Evolutionary conservation across 768 basidiomycete species (phyloP), one percentile per base, ranked within the genome.

Genomic region (Trametes cubensis): DNA sequence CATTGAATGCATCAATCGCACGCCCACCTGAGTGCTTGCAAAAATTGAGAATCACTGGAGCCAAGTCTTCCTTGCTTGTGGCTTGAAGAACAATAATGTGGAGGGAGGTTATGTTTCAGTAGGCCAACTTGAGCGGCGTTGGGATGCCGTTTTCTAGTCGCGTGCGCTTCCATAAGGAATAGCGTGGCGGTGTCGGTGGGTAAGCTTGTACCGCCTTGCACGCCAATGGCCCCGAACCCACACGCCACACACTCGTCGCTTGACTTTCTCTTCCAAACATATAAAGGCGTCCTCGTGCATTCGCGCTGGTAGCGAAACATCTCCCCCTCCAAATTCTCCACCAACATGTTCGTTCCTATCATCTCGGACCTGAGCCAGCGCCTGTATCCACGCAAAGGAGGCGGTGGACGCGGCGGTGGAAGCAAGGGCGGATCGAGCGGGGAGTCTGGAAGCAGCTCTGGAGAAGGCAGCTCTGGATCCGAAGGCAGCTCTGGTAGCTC

Each of bases 351-450:
- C 60, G 60, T 71, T 30, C 68, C 69, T 10, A 39, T 61, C 23
- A 38, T 68, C 20, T 40, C 65, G 11, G 55, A 64, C 17, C 58
- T 50, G 40, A 55, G 25, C 23, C 62, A 64, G 51, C 61, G 42
- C 6, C 61, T 70, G 2, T 66, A 61, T 18, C 69, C 55, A n/a
- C 63, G 67, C 39, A 67, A 61, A 44, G 67, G 69, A 20, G 64
- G 65, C 28, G 62, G 58, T 7, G 67, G 65, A n/a, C 61, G 65
- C 44, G 65, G 65, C 21, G 58, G 59, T 25, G 66, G 70, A 14
- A 48, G 61, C 30, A 63, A 39, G 21, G 42, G 62, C 26, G 67
- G 63, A 5, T 53, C 61, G 13, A 58, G 55, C 26, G 48, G 41
- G 17, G 60, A 67, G 54, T 58, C 61, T 25, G 52, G 64, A 21